Percentiles rank a stretch among this genome's conserved stretches.
These are phyloP conservation scores for Casuarina glauca DNA, from an alignment of 306 rosid species.

Conservation along the genomic window DNA sequence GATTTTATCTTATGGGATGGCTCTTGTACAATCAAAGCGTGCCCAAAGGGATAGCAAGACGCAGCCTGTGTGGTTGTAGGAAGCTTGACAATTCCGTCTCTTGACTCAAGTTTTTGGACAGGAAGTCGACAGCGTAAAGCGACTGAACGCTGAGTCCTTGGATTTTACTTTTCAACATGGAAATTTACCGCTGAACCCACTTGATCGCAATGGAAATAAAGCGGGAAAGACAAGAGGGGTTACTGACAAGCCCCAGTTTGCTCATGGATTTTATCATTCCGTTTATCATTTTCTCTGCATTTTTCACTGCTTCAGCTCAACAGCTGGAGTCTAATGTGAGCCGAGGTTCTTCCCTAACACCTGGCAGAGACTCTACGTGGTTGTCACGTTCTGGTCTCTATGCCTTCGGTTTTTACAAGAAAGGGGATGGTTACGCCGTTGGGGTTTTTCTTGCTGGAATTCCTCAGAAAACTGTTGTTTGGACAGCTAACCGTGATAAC, in stretches of 20 bases:
- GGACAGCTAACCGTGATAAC: slow-evolving; percentile 27
- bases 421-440: background rate
- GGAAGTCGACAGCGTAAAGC: too few relatives aligned
- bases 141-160: too few relatives aligned
- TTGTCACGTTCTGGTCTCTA: background rate
- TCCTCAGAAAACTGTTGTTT: slow-evolving; percentile 30
- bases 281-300: background rate
- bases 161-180: too few relatives aligned
- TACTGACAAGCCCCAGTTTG: background rate
- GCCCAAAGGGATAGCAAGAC: too few relatives aligned
- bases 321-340: background rate
- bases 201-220: background rate
- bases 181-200: too few relatives aligned
- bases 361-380: background rate
- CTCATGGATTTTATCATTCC: background rate
- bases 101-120: too few relatives aligned
- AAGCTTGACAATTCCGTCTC: too few relatives aligned
- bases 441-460: slow-evolving; percentile 1
- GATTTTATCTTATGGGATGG: too few relatives aligned
- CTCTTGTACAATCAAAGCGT: too few relatives aligned
- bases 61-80: too few relatives aligned
- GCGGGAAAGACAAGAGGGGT: background rate
- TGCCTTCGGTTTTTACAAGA: background rate
- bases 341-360: background rate
- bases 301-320: background rate